Percentiles rank a stretch among this genome's conserved stretches.
Conservation (phyloP, 202 grass and related monocot species). For the Setaria viridis region DNA sequence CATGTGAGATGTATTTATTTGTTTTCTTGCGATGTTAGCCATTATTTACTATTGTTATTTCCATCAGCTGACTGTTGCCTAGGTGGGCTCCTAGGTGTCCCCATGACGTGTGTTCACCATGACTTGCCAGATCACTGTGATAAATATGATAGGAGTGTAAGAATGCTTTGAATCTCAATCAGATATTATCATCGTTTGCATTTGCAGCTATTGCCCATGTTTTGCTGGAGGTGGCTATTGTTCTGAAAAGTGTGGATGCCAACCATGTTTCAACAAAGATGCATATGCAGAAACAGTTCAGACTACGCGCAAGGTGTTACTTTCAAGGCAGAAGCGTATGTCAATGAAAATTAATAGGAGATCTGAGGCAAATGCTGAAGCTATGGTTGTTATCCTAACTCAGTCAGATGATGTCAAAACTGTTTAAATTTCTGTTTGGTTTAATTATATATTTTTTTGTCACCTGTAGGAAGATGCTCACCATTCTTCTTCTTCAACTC, state of each 20-base stretch:
- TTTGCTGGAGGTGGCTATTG: constrained; percentile 79
- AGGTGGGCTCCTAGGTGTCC: background rate
- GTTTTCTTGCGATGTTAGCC: background rate
- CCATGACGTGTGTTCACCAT: background rate
- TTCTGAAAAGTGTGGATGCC: constrained; percentile 75
- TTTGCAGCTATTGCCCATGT: constrained; percentile 79
- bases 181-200: constrained; percentile 23
- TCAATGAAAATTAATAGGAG: constrained; percentile 70
- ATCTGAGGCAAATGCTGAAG: constrained; percentile 63
- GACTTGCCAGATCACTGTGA: background rate
- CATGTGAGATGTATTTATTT: background rate
- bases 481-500: constrained; percentile 72
- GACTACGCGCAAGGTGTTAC: constrained; percentile 67
- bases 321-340: constrained; percentile 63
- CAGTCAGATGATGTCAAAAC: background rate
- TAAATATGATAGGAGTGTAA: background rate
- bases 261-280: constrained; percentile 74
- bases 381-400: constrained; percentile 54
- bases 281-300: constrained; percentile 64
- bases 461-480: constrained; percentile 65
- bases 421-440: constrained; percentile 25
- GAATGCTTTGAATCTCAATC: constrained; percentile 18
- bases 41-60: constrained; percentile 23
- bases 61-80: background rate
- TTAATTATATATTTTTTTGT: constrained; percentile 28